A percentile compares a stretch with the other conserved stretches of the same genome.
These are phyloP conservation scores for Fusarium albosuccineum DNA, from an alignment of 2,329 filamentous ascomycete species.

Conservation along the genomic window DNA sequence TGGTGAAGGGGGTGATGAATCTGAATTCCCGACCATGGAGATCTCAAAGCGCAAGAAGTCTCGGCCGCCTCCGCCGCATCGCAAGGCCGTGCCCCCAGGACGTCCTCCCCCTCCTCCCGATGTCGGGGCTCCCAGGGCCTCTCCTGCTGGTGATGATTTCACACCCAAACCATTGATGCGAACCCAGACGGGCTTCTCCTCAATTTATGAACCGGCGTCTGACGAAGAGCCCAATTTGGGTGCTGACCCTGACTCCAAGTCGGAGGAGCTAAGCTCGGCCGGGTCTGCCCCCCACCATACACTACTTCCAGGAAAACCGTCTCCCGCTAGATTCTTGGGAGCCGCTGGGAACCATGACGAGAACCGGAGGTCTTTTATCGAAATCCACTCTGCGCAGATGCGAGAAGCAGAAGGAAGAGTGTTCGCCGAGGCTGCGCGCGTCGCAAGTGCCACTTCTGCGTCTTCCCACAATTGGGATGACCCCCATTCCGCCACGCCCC, in stretches of 20 bases:
- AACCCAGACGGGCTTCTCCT: slow-evolving; percentile 46
- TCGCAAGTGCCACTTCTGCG: slow-evolving; percentile 51
- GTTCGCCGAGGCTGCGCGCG: slow-evolving; percentile 63
- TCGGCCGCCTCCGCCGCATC: slow-evolving; percentile 49
- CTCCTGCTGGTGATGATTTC: slow-evolving; percentile 58
- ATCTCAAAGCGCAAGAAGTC: slow-evolving; percentile 71
- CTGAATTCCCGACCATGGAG: slow-evolving; percentile 77
- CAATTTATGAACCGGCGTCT: slow-evolving; percentile 42
- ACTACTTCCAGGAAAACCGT: slow-evolving; percentile 50
- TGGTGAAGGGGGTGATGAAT: slow-evolving; percentile 91
- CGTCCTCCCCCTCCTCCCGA: slow-evolving; percentile 32
- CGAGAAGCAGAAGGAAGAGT: slow-evolving; percentile 71
- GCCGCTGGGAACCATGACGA: slow-evolving; percentile 61
- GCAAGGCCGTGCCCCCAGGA: slow-evolving; percentile 29
- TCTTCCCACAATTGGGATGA: slow-evolving; percentile 52
- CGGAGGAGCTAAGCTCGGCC: slow-evolving; percentile 37
- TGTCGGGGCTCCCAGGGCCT: slow-evolving; percentile 6
- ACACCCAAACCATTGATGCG: slow-evolving; percentile 62
- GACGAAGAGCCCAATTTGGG: slow-evolving; percentile 34
- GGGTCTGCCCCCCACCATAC: slow-evolving; percentile 36
- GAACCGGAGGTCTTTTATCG: slow-evolving; percentile 69
- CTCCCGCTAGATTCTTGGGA: slow-evolving; percentile 59
- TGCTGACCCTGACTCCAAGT: slow-evolving; percentile 25
- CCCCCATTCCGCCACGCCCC: slow-evolving; percentile 44
- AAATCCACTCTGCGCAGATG: slow-evolving; percentile 71